Percentiles rank a stretch among this genome's conserved stretches.
These are phyloP conservation scores for Cadophora sp. DNA, from an alignment of 2,329 filamentous ascomycete genomes.

Conservation along the genomic window DNA sequence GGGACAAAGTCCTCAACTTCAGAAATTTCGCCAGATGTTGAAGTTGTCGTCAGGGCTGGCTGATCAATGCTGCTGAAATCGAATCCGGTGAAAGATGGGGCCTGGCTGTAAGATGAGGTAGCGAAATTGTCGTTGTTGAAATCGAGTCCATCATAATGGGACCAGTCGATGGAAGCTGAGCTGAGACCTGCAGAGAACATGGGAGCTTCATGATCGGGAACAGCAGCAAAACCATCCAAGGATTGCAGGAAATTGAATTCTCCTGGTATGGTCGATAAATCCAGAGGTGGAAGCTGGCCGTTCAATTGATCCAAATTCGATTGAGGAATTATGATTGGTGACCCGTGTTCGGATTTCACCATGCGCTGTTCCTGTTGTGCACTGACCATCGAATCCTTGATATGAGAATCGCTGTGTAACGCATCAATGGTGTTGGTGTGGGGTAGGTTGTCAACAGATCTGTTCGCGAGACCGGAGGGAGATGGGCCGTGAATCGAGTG, in stretches of 20 bases:
- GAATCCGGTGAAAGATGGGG: constrained; percentile 59
- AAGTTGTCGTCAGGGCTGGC: constrained; percentile 61
- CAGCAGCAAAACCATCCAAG: constrained; percentile 60
- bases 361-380: constrained; percentile 54
- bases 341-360: constrained; percentile 67
- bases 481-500: constrained; percentile 61
- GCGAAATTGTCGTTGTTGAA: constrained; percentile 58
- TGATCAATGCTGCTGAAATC: constrained; percentile 63
- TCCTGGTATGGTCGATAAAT: constrained; percentile 61
- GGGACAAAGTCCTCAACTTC: constrained; percentile 66
- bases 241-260: constrained; percentile 50
- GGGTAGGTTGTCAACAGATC: constrained; percentile 54
- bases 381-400: constrained; percentile 48
- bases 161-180: constrained; percentile 62
- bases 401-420: constrained; percentile 45
- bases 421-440: constrained; percentile 52
- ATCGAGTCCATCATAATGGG: constrained; percentile 58
- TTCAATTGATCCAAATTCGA: constrained; percentile 58
- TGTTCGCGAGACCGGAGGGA: constrained; percentile 55
- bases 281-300: constrained; percentile 61
- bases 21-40: constrained; percentile 71
- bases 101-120: constrained; percentile 62
- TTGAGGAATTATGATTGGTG: constrained; percentile 59
- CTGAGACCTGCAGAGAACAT: constrained; percentile 68
- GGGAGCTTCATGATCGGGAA: constrained; percentile 57